These are phyloP conservation scores for Sarcodon sp. DNA, from an alignment of 768 basidiomycete species.

Conservation along the genomic window DNA sequence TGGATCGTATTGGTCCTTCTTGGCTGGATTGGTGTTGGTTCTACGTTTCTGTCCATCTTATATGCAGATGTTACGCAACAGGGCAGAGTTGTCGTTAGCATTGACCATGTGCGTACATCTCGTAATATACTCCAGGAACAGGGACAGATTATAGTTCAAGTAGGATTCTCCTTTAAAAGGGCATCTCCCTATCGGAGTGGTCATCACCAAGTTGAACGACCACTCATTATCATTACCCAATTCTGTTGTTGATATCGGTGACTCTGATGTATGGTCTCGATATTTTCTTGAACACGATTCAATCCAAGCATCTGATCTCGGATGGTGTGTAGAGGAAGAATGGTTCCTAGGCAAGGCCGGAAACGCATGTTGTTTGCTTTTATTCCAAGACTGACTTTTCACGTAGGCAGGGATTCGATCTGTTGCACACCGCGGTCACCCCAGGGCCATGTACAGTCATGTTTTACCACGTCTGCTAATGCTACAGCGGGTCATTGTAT, in stretches of 20 bases:
- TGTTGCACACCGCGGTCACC: neutral
- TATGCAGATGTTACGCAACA: neutral
- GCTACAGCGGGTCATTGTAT: neutral
- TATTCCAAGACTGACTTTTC: no score
- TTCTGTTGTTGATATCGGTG: neutral
- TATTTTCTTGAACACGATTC: neutral
- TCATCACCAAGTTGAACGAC: neutral
- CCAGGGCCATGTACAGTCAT: neutral
- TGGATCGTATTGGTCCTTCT: neutral
- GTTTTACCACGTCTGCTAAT: neutral
- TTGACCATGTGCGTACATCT: neutral
- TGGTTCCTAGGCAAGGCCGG: neutral
- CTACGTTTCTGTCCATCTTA: neutral
- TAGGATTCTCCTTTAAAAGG: neutral
- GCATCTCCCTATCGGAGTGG: neutral
- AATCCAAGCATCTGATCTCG: neutral
- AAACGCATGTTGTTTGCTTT: no score
- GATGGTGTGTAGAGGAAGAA: neutral
- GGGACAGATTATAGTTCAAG: neutral
- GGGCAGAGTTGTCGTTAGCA: neutral
- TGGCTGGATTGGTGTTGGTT: neutral
- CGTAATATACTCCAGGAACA: neutral
- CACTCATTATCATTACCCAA: neutral
- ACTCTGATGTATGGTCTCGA: neutral
- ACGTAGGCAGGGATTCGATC: no score